Conservation (phyloP, 2,329 filamentous ascomycete genomes). For the Elsinoe arachidis region DNA sequence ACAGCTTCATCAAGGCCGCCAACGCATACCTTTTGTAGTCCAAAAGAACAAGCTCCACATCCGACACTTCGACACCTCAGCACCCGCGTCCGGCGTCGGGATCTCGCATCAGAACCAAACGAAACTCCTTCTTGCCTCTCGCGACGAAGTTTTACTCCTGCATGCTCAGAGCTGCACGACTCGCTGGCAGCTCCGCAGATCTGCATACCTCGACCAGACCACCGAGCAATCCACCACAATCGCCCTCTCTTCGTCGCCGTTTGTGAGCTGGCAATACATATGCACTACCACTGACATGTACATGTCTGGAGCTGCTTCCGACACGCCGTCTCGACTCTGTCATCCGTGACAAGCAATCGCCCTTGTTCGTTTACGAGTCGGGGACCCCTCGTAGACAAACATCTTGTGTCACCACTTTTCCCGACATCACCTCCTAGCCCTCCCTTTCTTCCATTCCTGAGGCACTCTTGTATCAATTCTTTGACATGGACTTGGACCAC, state of each 20-base stretch:
- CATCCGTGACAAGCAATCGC: background rate
- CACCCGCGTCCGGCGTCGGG: slow-evolving; percentile 13
- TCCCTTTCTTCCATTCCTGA: background rate
- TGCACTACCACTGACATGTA: slow-evolving; percentile 6
- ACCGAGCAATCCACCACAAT: background rate
- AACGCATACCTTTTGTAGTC: background rate
- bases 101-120: slow-evolving; percentile 10
- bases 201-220: slow-evolving; percentile 1
- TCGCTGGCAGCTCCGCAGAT: slow-evolving; percentile 7
- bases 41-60: slow-evolving; percentile 10
- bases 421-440: background rate
- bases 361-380: background rate
- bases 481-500: slow-evolving; percentile 1
- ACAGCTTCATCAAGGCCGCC: background rate
- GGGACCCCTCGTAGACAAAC: background rate
- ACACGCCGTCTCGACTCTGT: background rate
- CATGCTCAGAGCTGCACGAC: slow-evolving; percentile 5
- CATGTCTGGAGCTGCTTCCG: background rate
- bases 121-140: background rate
- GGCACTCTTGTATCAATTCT: background rate
- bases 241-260: background rate
- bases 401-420: background rate
- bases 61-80: slow-evolving; percentile 12
- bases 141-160: slow-evolving; percentile 5
- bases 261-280: slow-evolving; percentile 11